Base-by-base conservation (phyloP, 2,329 filamentous ascomycete species). In the Fusarium sp. region DNA sequence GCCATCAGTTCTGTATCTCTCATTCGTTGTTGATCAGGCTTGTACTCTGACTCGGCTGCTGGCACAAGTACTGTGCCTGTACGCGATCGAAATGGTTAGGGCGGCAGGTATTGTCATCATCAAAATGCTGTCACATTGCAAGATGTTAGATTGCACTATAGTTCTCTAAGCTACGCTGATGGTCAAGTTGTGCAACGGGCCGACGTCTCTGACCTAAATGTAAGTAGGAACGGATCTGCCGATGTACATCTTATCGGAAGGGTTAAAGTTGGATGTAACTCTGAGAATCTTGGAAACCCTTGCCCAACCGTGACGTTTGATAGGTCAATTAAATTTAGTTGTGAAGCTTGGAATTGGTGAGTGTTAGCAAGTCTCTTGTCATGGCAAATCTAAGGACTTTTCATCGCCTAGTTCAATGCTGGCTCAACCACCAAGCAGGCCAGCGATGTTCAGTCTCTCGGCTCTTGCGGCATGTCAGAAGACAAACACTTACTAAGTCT, bases 11-110 rank as follows among this genome's bases (percentile, higher is more conserved):
- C 19, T 22, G 38, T 39, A 10, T 21, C 43, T 17, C 39, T 57
- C 58, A 54, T 63, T 69, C 57, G 65, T 49, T 62, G 28, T 42
- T 57, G 51, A 45, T 39, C 13, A 34, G 38, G 43, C 34, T 57
- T 51, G 65, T 62, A 57, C 65, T 44, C 55, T 62, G 54, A 44
- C 40, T 49, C 62, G 66, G 66, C 67, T 70, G 39, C 49, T 43
- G 42, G 58, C 45, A 70, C 57, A 47, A 58, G 24, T 26, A 36
- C 26, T 52, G 49, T 67, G 33, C 38, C 42, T 43, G 44, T 44
- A 54, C 56, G 47, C 36, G 39, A 33, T 67, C 36, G 34, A 55
- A 61, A 63, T 67, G 44, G 28, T 31, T 40, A 33, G 33, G 51
- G 28, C n/a, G 36, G 42, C 38, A 45, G 40, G 22, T 57, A 58